Evolutionary conservation across 495 filamentous ascomycete genomes (phyloP), one percentile per base, ranked within the genome.

Genomic region (Penicillium malachiteum): DNA sequence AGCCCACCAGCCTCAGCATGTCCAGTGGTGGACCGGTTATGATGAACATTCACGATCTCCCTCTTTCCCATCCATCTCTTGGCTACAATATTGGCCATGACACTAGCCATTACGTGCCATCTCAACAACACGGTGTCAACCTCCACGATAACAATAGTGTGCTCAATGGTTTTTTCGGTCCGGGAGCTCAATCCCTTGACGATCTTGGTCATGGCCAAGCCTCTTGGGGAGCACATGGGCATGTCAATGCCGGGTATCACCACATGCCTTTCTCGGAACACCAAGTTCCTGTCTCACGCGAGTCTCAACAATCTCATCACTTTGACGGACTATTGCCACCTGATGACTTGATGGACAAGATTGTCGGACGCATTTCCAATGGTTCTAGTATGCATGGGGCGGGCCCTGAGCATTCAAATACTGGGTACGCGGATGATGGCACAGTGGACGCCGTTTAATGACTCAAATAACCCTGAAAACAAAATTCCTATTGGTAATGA

Each of bases 271-370:
- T 65, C 59, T 65, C 62, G 18, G 71, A 75, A 40, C 73, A 75
- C 34, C 65, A 67, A 35, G 65, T 53, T 8, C 40, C 71, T 18
- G 63, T 66, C 6, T 66, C 75, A 14, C 72, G 73, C 10, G 75
- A 75, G 57, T 54, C 69, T 30, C 71, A 74, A 33, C 71, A 71
- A 35, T 45, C 55, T 32, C 66, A 68, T 52, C 64, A 68, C 18
- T 71, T 77, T 26, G 73, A 78, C 43, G 66, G 66, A 3, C 52
- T 75, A 8, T 45, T 74, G 55, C 62, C 70, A n/a, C 57, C 68
- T 1, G 74, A 76, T 14, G 72, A 76, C 51, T 62, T 78, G 48
- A 70, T 75, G 58, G 69, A 72, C 42, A 78, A 74, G 58, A 48
- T 76, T 17, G 72, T 76, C 34, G 68, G 73, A 26, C 69, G 67